Evolutionary conservation across 495 filamentous ascomycete species (phyloP).

Genomic region (Baudoinia panamericana): DNA sequence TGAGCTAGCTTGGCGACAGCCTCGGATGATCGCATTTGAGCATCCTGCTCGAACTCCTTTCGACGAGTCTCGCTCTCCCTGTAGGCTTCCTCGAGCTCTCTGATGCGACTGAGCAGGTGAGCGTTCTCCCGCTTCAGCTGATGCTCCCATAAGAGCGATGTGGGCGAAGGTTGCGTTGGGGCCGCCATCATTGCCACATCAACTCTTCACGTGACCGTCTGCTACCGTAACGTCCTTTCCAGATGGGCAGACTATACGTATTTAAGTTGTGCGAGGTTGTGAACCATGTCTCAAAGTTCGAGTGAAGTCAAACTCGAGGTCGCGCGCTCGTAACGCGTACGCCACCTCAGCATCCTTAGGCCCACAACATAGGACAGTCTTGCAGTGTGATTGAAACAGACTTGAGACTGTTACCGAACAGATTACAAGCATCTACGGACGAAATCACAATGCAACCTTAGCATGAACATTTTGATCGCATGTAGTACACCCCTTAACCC

Average conservation of each 20-base stretch:
- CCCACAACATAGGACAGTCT: no score
- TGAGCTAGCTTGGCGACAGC: constrained; percentile 3
- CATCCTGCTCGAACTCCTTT: constrained; percentile 1
- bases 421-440: constrained; percentile 18
- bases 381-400: no score
- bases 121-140: constrained; percentile 28
- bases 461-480: constrained; percentile 12
- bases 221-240: no score
- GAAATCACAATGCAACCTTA: constrained; percentile 14
- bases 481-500: constrained; percentile 5
- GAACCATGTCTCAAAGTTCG: no score
- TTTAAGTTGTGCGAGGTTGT: no score
- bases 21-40: neutral
- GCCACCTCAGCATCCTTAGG: no score
- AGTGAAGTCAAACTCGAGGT: no score
- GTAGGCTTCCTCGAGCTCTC: constrained; percentile 18
- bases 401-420: no score
- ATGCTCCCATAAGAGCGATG: constrained; percentile 27
- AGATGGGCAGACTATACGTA: no score
- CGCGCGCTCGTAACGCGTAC: no score
- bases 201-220: no score
- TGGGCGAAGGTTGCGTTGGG: constrained; percentile 16
- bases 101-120: constrained; percentile 24
- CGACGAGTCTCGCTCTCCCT: constrained; percentile 6
- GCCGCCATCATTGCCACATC: no score